phyloP scores from a whole-genome alignment of 1,284 basidiomycete genomes.

The Pascua sp. region DNA sequence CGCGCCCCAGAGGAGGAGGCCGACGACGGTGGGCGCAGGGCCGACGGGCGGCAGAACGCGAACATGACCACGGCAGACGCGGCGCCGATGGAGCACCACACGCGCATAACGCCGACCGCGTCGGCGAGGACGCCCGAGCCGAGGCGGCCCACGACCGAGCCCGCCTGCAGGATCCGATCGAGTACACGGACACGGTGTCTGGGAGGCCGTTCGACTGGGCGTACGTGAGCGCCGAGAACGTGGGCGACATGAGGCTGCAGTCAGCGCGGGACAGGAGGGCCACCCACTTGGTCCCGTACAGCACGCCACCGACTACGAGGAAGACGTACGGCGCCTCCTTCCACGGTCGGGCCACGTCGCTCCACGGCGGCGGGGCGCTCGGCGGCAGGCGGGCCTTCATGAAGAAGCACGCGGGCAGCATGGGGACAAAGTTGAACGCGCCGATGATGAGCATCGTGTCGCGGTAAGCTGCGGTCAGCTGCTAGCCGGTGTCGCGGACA shows the following conservation, averaged over 20 bases:
- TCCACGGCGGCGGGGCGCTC: slow-evolving; percentile 14
- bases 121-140: slow-evolving; percentile 12
- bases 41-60: slow-evolving; percentile 19
- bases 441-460: slow-evolving; percentile 25
- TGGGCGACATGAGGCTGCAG: slow-evolving; percentile 15
- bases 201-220: slow-evolving; percentile 5
- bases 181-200: not conserved
- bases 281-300: slow-evolving; percentile 13
- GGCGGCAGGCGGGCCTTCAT: slow-evolving; percentile 25
- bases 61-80: slow-evolving; percentile 17
- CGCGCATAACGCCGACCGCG: slow-evolving; percentile 11
- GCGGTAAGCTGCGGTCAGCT: slow-evolving; percentile 15
- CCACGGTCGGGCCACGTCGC: slow-evolving; percentile 12
- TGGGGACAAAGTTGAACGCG: slow-evolving; percentile 20
- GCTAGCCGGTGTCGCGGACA: not conserved
- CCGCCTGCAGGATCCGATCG: slow-evolving; percentile 7
- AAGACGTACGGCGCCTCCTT: slow-evolving; percentile 10
- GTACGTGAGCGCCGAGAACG: slow-evolving; percentile 9
- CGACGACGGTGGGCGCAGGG: slow-evolving; percentile 31
- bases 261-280: not conserved
- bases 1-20: slow-evolving; percentile 36
- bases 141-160: slow-evolving; percentile 13
- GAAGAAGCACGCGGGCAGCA: slow-evolving; percentile 24
- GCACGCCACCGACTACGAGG: slow-evolving; percentile 6
- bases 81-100: slow-evolving; percentile 11